These are phyloP conservation scores for Westerdykella aurantiaca DNA, from an alignment of 2,329 filamentous ascomycete genomes.

Conservation along the genomic window DNA sequence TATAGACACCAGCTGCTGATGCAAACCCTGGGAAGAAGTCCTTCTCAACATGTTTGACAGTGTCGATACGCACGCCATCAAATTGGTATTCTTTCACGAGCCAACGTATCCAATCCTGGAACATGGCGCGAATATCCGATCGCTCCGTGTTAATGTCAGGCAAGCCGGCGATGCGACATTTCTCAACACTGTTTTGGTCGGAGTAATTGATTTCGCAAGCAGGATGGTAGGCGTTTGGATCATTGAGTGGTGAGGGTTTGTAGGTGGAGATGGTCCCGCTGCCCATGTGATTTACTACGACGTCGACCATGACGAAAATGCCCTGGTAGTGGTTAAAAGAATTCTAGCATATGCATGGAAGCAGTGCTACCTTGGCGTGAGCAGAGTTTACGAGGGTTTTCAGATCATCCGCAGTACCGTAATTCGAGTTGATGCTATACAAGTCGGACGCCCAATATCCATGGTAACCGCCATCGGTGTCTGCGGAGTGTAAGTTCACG, in stretches of 20 bases:
- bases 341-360: background rate
- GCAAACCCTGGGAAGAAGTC: conserved; percentile 54
- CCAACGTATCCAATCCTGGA: conserved; percentile 28
- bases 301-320: conserved; percentile 48
- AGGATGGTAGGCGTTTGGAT: conserved; percentile 21
- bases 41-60: conserved; percentile 56
- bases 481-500: conserved; percentile 15
- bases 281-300: conserved; percentile 47
- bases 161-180: conserved; percentile 26
- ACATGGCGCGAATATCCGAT: conserved; percentile 18
- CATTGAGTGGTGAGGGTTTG: conserved; percentile 23
- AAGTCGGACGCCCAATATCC: conserved; percentile 48
- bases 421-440: conserved; percentile 45
- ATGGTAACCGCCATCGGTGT: conserved; percentile 46
- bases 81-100: conserved; percentile 28
- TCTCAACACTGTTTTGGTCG: conserved; percentile 26
- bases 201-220: conserved; percentile 27
- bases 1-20: conserved; percentile 52
- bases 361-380: conserved; percentile 44
- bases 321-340: conserved; percentile 15
- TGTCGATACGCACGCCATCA: conserved; percentile 57
- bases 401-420: conserved; percentile 45
- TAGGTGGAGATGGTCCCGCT: conserved; percentile 22
- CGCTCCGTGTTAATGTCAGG: conserved; percentile 27
- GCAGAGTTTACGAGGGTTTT: conserved; percentile 42